Evolutionary conservation across 1,284 basidiomycete species (phyloP).

Genomic region (Schizopora paradoxa): DNA sequence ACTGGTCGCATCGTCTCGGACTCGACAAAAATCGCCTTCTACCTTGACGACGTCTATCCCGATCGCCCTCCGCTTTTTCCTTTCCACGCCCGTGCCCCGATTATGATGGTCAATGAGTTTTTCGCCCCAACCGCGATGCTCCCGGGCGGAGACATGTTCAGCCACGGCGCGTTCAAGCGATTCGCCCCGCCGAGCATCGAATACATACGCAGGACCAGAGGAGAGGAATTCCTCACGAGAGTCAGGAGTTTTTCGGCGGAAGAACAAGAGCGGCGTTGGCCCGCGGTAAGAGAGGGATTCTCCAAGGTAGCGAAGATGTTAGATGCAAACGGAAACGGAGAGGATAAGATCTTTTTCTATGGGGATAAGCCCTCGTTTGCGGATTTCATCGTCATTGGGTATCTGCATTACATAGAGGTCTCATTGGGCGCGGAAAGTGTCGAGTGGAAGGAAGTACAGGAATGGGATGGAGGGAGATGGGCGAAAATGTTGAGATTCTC

Average conservation of each 20-base stretch:
- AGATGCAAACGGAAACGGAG: slow-evolving; percentile 24
- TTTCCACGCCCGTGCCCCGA: slow-evolving; percentile 7
- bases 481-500: slow-evolving; percentile 29
- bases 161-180: too few species aligned
- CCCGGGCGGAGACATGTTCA: slow-evolving; percentile 20
- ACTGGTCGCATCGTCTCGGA: slow-evolving; percentile 20
- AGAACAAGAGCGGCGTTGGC: slow-evolving; percentile 30
- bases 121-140: too few species aligned
- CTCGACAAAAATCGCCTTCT: slow-evolving; percentile 21
- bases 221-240: slow-evolving; percentile 29
- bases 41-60: slow-evolving; percentile 24
- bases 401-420: slow-evolving; percentile 29
- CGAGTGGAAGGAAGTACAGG: slow-evolving; percentile 34
- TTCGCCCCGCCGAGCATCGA: slow-evolving; percentile 28
- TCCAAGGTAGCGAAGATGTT: slow-evolving; percentile 21
- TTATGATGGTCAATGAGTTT: too few species aligned
- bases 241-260: slow-evolving; percentile 31
- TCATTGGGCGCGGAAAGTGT: slow-evolving; percentile 30
- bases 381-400: slow-evolving; percentile 31
- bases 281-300: slow-evolving; percentile 28
- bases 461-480: slow-evolving; percentile 37
- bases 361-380: slow-evolving; percentile 30
- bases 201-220: slow-evolving; percentile 36
- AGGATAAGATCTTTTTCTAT: slow-evolving; percentile 25
- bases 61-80: slow-evolving; percentile 17